A percentile compares a stretch with the other conserved stretches of the same genome.
Evolutionary conservation across 169 alveolate genomes (phyloP).

Genomic region (Cryptosporidium bovis): DNA sequence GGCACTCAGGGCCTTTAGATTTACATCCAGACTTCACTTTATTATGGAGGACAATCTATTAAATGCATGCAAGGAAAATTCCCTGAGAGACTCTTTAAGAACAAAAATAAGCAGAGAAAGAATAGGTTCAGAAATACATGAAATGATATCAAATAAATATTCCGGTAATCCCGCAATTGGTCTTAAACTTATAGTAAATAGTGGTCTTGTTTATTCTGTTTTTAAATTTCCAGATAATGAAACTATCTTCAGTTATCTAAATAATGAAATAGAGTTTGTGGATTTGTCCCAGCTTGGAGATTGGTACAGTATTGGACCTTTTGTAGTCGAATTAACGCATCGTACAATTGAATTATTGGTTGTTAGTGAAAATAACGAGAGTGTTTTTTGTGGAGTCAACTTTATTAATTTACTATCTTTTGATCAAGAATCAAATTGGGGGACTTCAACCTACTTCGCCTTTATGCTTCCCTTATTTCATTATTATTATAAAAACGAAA

Average conservation of each 20-base stretch:
- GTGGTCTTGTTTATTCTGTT: slow-evolving; percentile 43
- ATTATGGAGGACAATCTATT: slow-evolving; percentile 83
- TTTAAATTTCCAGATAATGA: slow-evolving; percentile 49
- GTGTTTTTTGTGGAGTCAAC: not conserved
- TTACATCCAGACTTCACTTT: slow-evolving; percentile 90
- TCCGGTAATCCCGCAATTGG: slow-evolving; percentile 72
- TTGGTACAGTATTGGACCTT: slow-evolving; percentile 54
- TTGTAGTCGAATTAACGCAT: slow-evolving; percentile 54
- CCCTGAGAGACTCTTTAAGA: slow-evolving; percentile 54
- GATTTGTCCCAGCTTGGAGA: slow-evolving; percentile 15
- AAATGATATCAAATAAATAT: slow-evolving; percentile 70
- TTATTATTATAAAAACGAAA: not conserved
- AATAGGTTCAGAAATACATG: slow-evolving; percentile 77
- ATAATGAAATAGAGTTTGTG: slow-evolving; percentile 2
- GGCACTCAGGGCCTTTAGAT: slow-evolving; percentile 95
- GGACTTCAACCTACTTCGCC: slow-evolving; percentile 30
- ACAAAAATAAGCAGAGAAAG: slow-evolving; percentile 77
- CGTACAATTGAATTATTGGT: slow-evolving; percentile 18
- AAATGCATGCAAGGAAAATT: slow-evolving; percentile 51
- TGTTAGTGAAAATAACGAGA: too few species aligned
- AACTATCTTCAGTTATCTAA: slow-evolving; percentile 7
- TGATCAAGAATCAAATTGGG: slow-evolving; percentile 59
- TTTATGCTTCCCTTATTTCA: slow-evolving; percentile 54
- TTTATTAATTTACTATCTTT: slow-evolving; percentile 9
- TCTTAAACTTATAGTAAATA: slow-evolving; percentile 18